A percentile compares a stretch with the other conserved stretches of the same genome.
Evolutionary conservation across 192 early-diverging fungal species (phyloP).

Genomic region (Diversispora epigaea): DNA sequence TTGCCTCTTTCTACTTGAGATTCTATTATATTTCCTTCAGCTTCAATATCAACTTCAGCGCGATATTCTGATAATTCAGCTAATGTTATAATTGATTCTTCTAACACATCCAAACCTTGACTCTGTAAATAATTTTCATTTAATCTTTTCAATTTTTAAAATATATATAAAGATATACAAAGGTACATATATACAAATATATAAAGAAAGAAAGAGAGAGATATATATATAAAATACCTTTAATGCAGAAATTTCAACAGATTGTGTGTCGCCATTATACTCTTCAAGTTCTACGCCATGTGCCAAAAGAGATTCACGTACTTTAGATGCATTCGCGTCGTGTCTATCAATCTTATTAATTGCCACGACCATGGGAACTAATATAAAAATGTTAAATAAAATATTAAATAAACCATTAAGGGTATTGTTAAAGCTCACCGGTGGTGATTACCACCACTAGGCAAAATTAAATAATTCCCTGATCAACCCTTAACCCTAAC

Average conservation of each 20-base stretch:
- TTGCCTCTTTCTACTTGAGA: slow-evolving; percentile 83
- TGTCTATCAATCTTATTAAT: slow-evolving; percentile 98
- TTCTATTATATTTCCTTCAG: slow-evolving; percentile 88
- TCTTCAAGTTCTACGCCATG: slow-evolving; percentile 88
- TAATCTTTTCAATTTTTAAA: neutral
- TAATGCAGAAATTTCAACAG: slow-evolving; percentile 86
- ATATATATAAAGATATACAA: neutral
- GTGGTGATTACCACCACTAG: too few relatives aligned
- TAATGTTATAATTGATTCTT: slow-evolving; percentile 83
- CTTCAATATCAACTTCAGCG: slow-evolving; percentile 73
- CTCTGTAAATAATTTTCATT: slow-evolving; percentile 43
- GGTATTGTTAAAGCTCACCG: neutral
- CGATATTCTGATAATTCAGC: slow-evolving; percentile 87
- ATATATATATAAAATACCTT: slow-evolving; percentile 44
- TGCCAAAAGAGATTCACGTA: slow-evolving; percentile 61
- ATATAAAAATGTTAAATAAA: neutral
- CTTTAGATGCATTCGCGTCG: slow-evolving; percentile 58
- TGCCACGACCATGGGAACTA: slow-evolving; percentile 89
- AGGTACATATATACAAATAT: neutral
- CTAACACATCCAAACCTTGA: slow-evolving; percentile 80
- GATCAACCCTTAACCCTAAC: too few relatives aligned
- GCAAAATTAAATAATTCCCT: too few relatives aligned
- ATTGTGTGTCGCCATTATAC: slow-evolving; percentile 88
- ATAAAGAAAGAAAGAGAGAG: neutral
- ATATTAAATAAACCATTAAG: neutral